phyloP scores from a whole-genome alignment of 352 stramenopile genomes.

The Phytophthora podocarpi region DNA sequence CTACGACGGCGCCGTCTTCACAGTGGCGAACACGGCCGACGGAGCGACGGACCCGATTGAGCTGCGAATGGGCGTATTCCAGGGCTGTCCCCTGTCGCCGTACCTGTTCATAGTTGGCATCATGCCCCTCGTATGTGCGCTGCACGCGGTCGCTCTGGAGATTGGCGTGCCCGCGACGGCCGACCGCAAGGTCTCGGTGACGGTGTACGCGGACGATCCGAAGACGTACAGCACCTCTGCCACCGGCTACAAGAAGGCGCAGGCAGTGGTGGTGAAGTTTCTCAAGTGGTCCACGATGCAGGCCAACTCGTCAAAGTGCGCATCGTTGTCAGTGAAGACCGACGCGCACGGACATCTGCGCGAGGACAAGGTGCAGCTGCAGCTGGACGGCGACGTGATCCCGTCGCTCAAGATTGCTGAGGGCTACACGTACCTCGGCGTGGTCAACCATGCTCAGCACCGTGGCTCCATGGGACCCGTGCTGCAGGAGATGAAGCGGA shows the following conservation, averaged over 20 bases:
- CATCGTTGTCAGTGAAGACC: background rate
- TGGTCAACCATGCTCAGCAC: conserved; percentile 12
- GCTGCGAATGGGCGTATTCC: conserved; percentile 24
- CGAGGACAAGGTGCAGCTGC: background rate
- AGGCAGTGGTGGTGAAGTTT: conserved; percentile 7
- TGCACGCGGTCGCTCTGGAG: background rate
- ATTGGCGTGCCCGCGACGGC: conserved; percentile 5
- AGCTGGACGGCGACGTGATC: background rate
- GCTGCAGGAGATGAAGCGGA: conserved; percentile 1
- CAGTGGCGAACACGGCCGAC: conserved; percentile 19
- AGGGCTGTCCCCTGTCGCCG: conserved; percentile 30
- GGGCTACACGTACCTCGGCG: conserved; percentile 1
- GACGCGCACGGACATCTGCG: conserved; percentile 6
- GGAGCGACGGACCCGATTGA: conserved; percentile 21
- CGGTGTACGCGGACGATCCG: conserved; percentile 12
- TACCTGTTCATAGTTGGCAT: conserved; percentile 27
- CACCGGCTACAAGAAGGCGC: background rate
- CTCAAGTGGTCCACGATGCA: background rate
- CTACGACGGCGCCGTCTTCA: conserved; percentile 11
- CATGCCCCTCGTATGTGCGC: conserved; percentile 5
- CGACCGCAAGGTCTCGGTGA: background rate
- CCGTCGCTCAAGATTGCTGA: background rate
- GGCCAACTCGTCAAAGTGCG: conserved; percentile 17
- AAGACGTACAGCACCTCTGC: conserved; percentile 4
- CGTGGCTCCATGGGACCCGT: background rate